Evolutionary conservation across 306 rosid species (phyloP), one percentile per base, ranked within the genome.

Genomic region (Begonia loranthoides): DNA sequence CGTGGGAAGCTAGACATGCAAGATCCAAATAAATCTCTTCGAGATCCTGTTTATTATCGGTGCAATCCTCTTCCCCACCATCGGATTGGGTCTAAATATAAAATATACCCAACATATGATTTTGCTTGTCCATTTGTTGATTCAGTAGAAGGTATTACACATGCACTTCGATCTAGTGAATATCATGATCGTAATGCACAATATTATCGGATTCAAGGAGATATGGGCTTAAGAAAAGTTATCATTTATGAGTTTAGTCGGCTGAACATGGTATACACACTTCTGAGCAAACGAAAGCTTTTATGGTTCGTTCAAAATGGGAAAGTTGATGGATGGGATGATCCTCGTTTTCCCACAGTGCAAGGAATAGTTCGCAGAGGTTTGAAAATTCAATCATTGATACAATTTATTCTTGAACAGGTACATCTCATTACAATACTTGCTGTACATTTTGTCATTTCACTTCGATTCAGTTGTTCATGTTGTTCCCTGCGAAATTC

Each of bases 1-100:
- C 89, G 99, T 40, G 99, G 99, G 57, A 90, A 85, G 56, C 66
- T 90, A 76, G 88, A 90, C 65, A 86, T 86, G 99, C 94, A 86
- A 67, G 92, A 90, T 60, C 85, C 79, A 13, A 90, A 90, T 63
- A 90, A 90, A 67, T 80, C 99, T 44, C 83, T 85, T 41, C 73
- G 99, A 13, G 95, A 90, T 70, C 99, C 99, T 9, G 99, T 90
- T 19, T 90, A 90, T 63, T 90, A 82, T 55, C 99, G 99, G 40
- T 77, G 99, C 79, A 90, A 90, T 74, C 92, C 94, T 17, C 44
- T 76, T 17, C 72, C 94, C 46, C 95, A 90, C 63, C 99, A 90
- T 58, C 76, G 94, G 74, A 82, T 90, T 67, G 99, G 99, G 39
- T 70, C 87, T 77, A 82, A 76, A 72, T 85, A 80, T 77, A 82